A percentile compares a stretch with the other conserved stretches of the same genome.
Conservation (phyloP, 2,329 filamentous ascomycete genomes). For the Metarhizium album region DNA sequence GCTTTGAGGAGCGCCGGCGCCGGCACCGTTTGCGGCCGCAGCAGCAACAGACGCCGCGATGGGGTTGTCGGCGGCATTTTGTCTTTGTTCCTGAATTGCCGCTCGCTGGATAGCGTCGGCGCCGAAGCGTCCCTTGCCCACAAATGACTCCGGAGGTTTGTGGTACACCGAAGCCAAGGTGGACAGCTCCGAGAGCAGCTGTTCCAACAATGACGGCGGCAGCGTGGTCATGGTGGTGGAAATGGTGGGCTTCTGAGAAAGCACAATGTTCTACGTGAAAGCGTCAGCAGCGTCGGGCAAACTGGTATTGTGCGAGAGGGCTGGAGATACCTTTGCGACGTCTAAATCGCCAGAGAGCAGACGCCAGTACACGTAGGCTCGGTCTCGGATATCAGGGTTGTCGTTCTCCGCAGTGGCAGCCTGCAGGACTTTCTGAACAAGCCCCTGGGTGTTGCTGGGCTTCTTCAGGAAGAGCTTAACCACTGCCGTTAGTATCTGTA, state of each 20-base stretch:
- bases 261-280: slow-evolving; percentile 57
- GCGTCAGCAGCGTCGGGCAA: neutral
- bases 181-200: slow-evolving; percentile 83
- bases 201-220: slow-evolving; percentile 72
- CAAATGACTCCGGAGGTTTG: slow-evolving; percentile 95
- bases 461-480: slow-evolving; percentile 98
- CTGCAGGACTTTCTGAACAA: slow-evolving; percentile 92
- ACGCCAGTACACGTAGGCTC: slow-evolving; percentile 98
- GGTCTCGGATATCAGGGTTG: slow-evolving; percentile 93
- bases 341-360: slow-evolving; percentile 85
- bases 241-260: slow-evolving; percentile 91
- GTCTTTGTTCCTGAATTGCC: slow-evolving; percentile 89
- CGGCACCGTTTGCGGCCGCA: slow-evolving; percentile 53
- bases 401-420: slow-evolving; percentile 89
- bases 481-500: slow-evolving; percentile 93
- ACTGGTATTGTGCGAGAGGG: neutral
- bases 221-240: slow-evolving; percentile 87
- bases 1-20: slow-evolving; percentile 45
- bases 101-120: slow-evolving; percentile 91
- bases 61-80: slow-evolving; percentile 88
- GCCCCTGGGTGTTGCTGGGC: slow-evolving; percentile 76
- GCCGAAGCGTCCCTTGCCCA: slow-evolving; percentile 87
- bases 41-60: slow-evolving; percentile 79
- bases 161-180: slow-evolving; percentile 96
- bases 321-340: slow-evolving; percentile 61